These are phyloP conservation scores for Phialophora expanda DNA, from an alignment of 2,329 filamentous ascomycete genomes.

Conservation along the genomic window DNA sequence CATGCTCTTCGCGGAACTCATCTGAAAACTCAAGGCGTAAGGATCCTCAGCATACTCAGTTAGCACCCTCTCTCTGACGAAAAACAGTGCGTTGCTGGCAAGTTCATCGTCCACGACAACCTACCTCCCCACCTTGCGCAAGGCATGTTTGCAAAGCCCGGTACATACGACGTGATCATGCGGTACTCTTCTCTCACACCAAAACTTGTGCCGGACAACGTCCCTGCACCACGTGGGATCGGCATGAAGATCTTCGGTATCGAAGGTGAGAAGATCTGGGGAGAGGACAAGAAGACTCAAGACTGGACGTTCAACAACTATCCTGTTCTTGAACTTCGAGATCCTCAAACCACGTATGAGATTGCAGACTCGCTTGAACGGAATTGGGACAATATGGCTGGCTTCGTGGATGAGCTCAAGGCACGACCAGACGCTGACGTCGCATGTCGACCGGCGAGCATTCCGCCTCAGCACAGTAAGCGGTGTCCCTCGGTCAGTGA, in stretches of 20 bases:
- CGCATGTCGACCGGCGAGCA: conserved; percentile 21
- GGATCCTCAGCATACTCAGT: not conserved
- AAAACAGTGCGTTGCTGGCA: conserved; percentile 33
- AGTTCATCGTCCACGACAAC: conserved; percentile 34
- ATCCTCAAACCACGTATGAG: conserved; percentile 30
- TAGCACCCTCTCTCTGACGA: conserved; percentile 9
- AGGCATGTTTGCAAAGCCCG: conserved; percentile 35
- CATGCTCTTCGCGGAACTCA: conserved; percentile 35
- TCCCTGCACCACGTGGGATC: conserved; percentile 32
- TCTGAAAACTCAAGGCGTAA: conserved; percentile 35
- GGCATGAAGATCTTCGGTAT: conserved; percentile 37
- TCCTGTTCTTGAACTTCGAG: conserved; percentile 32
- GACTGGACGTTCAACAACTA: conserved; percentile 37
- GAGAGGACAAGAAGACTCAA: conserved; percentile 35
- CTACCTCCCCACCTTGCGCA: conserved; percentile 32
- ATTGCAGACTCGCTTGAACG: conserved; percentile 33
- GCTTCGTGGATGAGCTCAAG: conserved; percentile 31
- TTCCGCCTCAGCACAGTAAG: conserved; percentile 32
- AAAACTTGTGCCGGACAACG: conserved; percentile 34
- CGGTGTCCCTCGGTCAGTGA: not conserved
- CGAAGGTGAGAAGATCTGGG: conserved; percentile 36
- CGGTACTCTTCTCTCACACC: conserved; percentile 36
- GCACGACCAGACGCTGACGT: conserved; percentile 31
- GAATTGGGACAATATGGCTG: conserved; percentile 32
- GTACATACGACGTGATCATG: conserved; percentile 36